Percentiles rank a stretch among this genome's conserved stretches.
Conservation (phyloP, 805 yeast genomes). For the Ogataea pilisensis region DNA sequence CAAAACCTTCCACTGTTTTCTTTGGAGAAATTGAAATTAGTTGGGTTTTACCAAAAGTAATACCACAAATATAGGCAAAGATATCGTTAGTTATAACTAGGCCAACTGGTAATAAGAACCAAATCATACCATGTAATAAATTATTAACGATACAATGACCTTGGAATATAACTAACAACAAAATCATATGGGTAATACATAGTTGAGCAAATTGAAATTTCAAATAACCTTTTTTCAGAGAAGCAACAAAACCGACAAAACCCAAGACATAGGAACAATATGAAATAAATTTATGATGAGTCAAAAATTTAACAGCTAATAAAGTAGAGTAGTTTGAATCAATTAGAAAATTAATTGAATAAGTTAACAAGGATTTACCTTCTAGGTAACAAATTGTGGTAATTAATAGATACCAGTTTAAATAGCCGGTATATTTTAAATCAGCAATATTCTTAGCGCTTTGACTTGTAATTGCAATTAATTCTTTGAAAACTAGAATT, state of each 20-base stretch:
- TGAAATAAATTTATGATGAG: constrained; percentile 79
- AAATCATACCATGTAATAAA: constrained; percentile 83
- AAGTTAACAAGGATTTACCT: constrained; percentile 74
- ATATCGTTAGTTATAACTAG: constrained; percentile 92
- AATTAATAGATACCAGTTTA: constrained; percentile 88
- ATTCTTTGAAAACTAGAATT: constrained; percentile 83
- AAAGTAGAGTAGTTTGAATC: constrained; percentile 26
- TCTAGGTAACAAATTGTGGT: constrained; percentile 88
- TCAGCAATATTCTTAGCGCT: constrained; percentile 69
- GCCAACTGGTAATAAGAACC: constrained; percentile 92
- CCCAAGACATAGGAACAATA: constrained; percentile 85
- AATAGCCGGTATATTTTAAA: constrained; percentile 73
- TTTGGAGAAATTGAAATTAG: constrained; percentile 92
- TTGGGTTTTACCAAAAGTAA: constrained; percentile 91
- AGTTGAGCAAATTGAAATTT: constrained; percentile 92
- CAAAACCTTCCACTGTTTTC: constrained; percentile 94
- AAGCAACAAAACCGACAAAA: constrained; percentile 83
- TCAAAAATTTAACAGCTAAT: constrained; percentile 26
- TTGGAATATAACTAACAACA: constrained; percentile 86
- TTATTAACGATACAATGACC: constrained; percentile 90
- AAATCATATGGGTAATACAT: constrained; percentile 90
- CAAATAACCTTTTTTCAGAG: constrained; percentile 83
- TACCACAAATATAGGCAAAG: constrained; percentile 95
- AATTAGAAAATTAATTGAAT: constrained; percentile 29
- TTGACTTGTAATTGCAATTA: constrained; percentile 78